A percentile compares a stretch with the other conserved stretches of the same genome.
These are phyloP conservation scores for Abrus pulchellus DNA, from an alignment of 306 rosid genomes.

Conservation along the genomic window DNA sequence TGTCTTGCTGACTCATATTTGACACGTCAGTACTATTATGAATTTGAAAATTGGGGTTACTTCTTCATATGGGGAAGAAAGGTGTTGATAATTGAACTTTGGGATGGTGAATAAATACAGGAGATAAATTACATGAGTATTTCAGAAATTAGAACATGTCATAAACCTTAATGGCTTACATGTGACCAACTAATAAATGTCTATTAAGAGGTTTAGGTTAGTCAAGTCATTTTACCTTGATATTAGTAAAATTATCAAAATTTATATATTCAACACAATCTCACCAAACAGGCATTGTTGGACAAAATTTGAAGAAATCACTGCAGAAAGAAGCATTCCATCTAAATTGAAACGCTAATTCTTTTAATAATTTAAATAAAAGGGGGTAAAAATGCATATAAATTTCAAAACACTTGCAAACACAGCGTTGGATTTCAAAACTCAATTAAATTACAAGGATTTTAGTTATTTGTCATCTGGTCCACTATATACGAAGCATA, in stretches of 20 bases:
- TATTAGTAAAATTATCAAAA: neutral
- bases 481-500: constrained; percentile 2
- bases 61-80: constrained; percentile 13
- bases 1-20: constrained; percentile 50
- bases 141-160: neutral
- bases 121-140: neutral
- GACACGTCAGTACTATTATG: constrained; percentile 16
- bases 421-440: constrained; percentile 6
- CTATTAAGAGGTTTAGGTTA: neutral
- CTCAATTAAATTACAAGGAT: constrained; percentile 23
- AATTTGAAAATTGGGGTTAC: neutral
- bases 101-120: neutral
- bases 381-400: neutral
- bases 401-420: neutral
- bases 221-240: neutral
- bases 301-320: constrained; percentile 26
- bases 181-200: neutral
- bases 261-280: constrained; percentile 32
- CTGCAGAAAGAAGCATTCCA: constrained; percentile 42
- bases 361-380: neutral
- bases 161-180: neutral
- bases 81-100: constrained; percentile 5
- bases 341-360: constrained; percentile 16
- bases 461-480: constrained; percentile 17
- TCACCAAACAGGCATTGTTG: constrained; percentile 51